Evolutionary conservation across 2,329 filamentous ascomycete species (phyloP).

Genomic region (Thielaviopsis euricoi): DNA sequence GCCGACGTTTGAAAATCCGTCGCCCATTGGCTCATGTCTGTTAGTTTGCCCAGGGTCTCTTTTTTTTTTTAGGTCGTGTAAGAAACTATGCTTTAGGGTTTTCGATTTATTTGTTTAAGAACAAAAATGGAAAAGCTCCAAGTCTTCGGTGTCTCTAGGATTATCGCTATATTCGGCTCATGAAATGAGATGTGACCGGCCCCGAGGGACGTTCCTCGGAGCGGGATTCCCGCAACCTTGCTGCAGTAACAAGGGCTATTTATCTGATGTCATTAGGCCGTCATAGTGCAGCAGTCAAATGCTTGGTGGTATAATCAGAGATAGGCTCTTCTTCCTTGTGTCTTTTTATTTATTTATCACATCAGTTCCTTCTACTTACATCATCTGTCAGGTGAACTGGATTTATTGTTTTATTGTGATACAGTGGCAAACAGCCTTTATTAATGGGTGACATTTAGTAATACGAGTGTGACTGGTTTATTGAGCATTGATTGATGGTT

Average conservation of each 20-base stretch:
- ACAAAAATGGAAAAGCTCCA: too few species aligned
- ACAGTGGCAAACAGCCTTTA: not conserved
- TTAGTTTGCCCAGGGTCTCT: not conserved
- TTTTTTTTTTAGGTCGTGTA: too few species aligned
- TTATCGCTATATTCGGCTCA: not conserved
- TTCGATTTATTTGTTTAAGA: too few species aligned
- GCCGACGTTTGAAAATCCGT: not conserved
- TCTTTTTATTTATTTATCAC: not conserved
- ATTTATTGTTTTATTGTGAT: not conserved
- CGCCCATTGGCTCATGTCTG: not conserved
- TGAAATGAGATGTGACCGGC: not conserved
- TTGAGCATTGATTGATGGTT: not conserved
- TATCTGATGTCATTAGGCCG: not conserved
- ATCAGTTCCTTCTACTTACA: not conserved
- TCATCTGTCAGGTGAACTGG: not conserved
- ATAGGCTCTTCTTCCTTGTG: not conserved
- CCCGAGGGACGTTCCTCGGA: not conserved
- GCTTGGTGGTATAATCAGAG: not conserved
- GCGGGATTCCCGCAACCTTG: not conserved
- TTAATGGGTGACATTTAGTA: not conserved
- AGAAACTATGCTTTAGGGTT: too few species aligned
- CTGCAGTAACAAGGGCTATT: not conserved
- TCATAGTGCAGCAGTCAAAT: not conserved
- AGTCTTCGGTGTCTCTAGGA: not conserved
- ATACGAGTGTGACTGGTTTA: not conserved